A percentile compares a stretch with the other conserved stretches of the same genome.
Conservation (phyloP, 805 yeast genomes). For the Starmerella bombi region DNA sequence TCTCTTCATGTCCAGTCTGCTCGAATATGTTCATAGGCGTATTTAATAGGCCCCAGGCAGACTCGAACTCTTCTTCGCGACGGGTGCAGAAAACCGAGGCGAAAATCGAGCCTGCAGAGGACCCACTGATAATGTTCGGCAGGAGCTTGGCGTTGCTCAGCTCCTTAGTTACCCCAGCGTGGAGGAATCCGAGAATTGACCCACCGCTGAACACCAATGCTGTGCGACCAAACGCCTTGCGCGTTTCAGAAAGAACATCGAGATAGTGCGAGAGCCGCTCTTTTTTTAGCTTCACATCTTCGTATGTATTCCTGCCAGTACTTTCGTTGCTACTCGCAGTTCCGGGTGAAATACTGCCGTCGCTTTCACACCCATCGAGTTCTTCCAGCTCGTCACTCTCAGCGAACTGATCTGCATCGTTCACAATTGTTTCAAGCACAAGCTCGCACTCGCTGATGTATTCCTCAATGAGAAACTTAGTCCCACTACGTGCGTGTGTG, state of each 20-base stretch:
- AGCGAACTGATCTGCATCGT: conserved; percentile 4
- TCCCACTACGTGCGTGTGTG: conserved; percentile 69
- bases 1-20: conserved; percentile 40
- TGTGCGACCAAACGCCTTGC: conserved; percentile 85
- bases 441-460: conserved; percentile 64
- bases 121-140: conserved; percentile 83
- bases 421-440: conserved; percentile 30
- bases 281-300: not conserved
- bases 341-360: not conserved
- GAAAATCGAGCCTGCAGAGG: conserved; percentile 91
- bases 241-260: conserved; percentile 64
- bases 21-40: conserved; percentile 46
- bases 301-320: not conserved
- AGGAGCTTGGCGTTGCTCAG: conserved; percentile 58
- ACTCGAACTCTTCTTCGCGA: conserved; percentile 49
- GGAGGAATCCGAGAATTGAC: conserved; percentile 83
- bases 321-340: not conserved
- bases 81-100: conserved; percentile 80
- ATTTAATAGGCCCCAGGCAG: conserved; percentile 38
- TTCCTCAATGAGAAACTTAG: conserved; percentile 70
- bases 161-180: conserved; percentile 80
- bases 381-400: not conserved
- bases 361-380: too few species aligned
- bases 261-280: conserved; percentile 37
- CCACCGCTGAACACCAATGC: conserved; percentile 95